phyloP scores from a whole-genome alignment of 345 rosid genomes.

The Syzygium oleosum region DNA sequence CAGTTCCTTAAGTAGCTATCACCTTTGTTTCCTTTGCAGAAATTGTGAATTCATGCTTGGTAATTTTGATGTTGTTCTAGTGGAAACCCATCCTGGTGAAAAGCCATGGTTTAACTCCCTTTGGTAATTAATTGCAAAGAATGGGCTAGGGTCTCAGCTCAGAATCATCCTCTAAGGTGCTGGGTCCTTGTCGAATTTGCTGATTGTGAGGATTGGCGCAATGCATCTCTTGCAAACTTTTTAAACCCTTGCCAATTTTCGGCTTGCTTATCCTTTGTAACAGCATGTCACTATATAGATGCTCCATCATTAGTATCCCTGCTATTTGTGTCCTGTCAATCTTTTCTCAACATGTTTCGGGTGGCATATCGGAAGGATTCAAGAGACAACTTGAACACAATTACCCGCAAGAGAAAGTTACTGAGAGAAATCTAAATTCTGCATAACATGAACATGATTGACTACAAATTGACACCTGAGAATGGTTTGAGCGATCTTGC shows the following conservation, averaged over 20 bases:
- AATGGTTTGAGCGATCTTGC: not conserved
- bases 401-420: not conserved
- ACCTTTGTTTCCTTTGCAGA: not conserved
- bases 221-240: not conserved
- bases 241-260: not conserved
- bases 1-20: not conserved
- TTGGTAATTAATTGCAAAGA: not conserved
- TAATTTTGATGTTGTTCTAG: not conserved
- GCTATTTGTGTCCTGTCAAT: not conserved
- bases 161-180: not conserved
- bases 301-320: not conserved
- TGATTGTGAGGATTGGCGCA: not conserved
- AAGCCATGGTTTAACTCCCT: not conserved
- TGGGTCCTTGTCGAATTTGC: not conserved
- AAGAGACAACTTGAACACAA: not conserved
- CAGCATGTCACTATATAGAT: not conserved
- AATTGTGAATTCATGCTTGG: not conserved
- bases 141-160: not conserved
- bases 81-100: not conserved
- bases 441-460: not conserved
- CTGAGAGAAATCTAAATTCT: not conserved
- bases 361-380: not conserved
- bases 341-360: not conserved
- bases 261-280: not conserved
- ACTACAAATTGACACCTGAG: not conserved